Percentiles rank a stretch among this genome's conserved stretches.
Evolutionary conservation across 441 rosid species (phyloP).

Genomic region (Theobroma grandiflorum): DNA sequence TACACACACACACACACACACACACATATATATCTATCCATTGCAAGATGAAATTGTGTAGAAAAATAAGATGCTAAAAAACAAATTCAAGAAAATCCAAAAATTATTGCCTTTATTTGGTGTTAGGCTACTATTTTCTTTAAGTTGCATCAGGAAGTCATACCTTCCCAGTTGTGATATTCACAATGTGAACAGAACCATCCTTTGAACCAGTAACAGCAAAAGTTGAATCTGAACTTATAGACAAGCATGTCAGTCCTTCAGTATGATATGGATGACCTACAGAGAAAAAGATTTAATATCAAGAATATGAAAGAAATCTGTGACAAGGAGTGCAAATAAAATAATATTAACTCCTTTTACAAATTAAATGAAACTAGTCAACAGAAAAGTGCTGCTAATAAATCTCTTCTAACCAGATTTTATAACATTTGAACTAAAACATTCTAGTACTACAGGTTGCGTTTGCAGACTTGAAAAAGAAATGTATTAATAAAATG

Average conservation of each 20-base stretch:
- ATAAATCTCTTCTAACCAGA: not conserved
- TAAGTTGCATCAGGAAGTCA: constrained; percentile 25
- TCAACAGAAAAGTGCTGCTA: not conserved
- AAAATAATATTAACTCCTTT: not conserved
- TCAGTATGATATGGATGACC: constrained; percentile 90
- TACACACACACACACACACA: too few relatives aligned
- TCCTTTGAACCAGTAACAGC: constrained; percentile 87
- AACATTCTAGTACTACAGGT: not conserved
- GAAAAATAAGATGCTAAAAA: not conserved
- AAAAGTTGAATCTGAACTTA: constrained; percentile 78
- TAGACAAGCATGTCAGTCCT: constrained; percentile 78
- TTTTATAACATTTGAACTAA: not conserved
- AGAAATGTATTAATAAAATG: not conserved
- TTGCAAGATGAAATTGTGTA: not conserved
- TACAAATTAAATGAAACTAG: constrained; percentile 12
- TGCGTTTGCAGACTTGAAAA: not conserved
- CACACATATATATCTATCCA: not conserved
- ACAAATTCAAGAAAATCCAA: not conserved
- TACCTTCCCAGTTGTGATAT: constrained; percentile 80
- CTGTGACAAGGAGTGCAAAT: constrained; percentile 7
- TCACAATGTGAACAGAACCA: constrained; percentile 79
- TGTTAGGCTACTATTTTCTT: not conserved
- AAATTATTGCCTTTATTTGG: not conserved
- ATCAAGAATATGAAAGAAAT: not conserved
- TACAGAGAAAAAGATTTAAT: constrained; percentile 34